Conservation (phyloP, 2,329 filamentous ascomycete genomes). For the Leptographium procerum region DNA sequence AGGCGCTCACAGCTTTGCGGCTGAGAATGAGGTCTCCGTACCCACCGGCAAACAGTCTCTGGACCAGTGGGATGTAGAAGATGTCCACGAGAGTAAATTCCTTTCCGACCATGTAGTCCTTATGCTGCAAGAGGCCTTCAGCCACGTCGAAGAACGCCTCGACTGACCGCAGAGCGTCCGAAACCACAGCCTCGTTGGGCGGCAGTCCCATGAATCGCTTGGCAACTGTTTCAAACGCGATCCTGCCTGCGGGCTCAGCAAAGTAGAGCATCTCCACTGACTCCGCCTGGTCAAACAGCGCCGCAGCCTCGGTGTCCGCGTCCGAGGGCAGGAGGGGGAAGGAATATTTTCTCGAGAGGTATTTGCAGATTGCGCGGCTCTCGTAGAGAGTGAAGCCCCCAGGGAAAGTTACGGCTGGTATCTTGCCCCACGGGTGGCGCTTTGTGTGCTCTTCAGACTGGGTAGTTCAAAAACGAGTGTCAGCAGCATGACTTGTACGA, state of each 20-base stretch:
- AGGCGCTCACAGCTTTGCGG: slow-evolving; percentile 25
- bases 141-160: slow-evolving; percentile 31
- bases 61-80: slow-evolving; percentile 33
- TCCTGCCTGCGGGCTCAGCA: slow-evolving; percentile 28
- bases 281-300: slow-evolving; percentile 32
- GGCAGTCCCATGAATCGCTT: slow-evolving; percentile 31
- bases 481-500: slow-evolving; percentile 9
- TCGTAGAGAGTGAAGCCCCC: slow-evolving; percentile 33
- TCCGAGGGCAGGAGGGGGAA: slow-evolving; percentile 28
- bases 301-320: slow-evolving; percentile 27
- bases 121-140: slow-evolving; percentile 25
- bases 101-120: slow-evolving; percentile 32
- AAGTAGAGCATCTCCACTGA: slow-evolving; percentile 31
- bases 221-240: slow-evolving; percentile 33
- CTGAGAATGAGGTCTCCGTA: slow-evolving; percentile 24
- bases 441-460: slow-evolving; percentile 25
- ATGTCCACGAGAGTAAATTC: slow-evolving; percentile 33
- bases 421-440: slow-evolving; percentile 31
- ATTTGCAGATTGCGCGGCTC: slow-evolving; percentile 35
- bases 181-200: slow-evolving; percentile 27
- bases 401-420: slow-evolving; percentile 26
- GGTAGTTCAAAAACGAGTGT: slow-evolving; percentile 11
- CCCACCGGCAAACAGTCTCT: slow-evolving; percentile 29
- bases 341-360: slow-evolving; percentile 32
- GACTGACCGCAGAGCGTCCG: slow-evolving; percentile 23